A percentile compares a stretch with the other conserved stretches of the same genome.
Evolutionary conservation across 768 basidiomycete genomes (phyloP).

Genomic region (Kwoniella sp.): DNA sequence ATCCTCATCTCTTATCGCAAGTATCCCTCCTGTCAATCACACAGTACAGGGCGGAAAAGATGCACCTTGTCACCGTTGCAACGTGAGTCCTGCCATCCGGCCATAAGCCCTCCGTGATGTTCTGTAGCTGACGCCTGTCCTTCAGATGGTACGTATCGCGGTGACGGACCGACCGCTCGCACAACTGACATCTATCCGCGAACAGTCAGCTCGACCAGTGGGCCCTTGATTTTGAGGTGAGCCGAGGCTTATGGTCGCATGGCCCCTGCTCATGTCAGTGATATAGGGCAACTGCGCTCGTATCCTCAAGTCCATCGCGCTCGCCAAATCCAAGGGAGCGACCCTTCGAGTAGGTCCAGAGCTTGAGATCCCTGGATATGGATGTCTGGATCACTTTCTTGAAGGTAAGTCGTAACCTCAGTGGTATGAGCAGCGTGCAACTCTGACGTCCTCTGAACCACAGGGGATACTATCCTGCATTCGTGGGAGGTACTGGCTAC

Average conservation of each 20-base stretch:
- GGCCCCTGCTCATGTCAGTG: background rate
- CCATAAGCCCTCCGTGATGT: conserved; percentile 3
- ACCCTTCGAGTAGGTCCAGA: conserved; percentile 92
- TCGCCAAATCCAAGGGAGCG: conserved; percentile 84
- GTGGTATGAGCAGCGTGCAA: background rate
- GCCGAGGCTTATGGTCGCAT: conserved; percentile 11
- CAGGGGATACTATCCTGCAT: conserved; percentile 92
- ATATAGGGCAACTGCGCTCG: conserved; percentile 90
- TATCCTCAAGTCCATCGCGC: conserved; percentile 76
- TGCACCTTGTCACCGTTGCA: conserved; percentile 77
- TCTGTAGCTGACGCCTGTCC: conserved; percentile 6
- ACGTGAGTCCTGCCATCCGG: no score
- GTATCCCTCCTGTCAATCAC: no score
- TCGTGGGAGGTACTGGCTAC: conserved; percentile 98
- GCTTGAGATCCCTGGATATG: conserved; percentile 97
- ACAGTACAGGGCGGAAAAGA: conserved; percentile 1
- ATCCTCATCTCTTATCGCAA: conserved; percentile 2
- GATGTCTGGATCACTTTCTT: conserved; percentile 93
- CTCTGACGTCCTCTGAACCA: background rate
- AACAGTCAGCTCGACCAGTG: conserved; percentile 94
- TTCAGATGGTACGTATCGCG: conserved; percentile 38
- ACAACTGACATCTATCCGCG: background rate
- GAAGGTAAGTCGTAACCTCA: conserved; percentile 76
- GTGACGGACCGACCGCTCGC: no score
- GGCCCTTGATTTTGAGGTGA: conserved; percentile 89